phyloP scores from a whole-genome alignment of 371 early-diverging fungal genomes.

The Chytridium lagenaria region DNA sequence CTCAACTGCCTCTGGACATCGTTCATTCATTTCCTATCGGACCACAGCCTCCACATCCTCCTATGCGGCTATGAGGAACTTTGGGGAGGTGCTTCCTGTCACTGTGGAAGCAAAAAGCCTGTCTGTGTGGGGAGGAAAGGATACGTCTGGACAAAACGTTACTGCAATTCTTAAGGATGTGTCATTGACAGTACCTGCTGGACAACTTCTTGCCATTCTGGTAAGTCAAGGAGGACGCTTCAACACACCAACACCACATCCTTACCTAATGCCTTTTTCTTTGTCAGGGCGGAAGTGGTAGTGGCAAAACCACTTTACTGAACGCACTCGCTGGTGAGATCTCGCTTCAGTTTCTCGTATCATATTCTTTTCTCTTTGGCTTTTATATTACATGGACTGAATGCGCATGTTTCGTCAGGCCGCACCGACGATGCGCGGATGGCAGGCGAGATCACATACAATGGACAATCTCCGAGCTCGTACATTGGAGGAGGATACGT shows the following conservation, averaged over 20 bases:
- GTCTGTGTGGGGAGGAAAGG: constrained; percentile 14
- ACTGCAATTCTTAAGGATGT: constrained; percentile 26
- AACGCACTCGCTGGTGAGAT: constrained; percentile 38
- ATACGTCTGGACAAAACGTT: not conserved
- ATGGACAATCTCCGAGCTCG: constrained; percentile 22
- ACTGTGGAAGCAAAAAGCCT: constrained; percentile 11
- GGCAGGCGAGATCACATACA: constrained; percentile 33
- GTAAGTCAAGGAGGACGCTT: constrained; percentile 19
- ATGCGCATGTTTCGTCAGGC: not conserved
- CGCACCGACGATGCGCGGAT: constrained; percentile 6
- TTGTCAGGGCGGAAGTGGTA: constrained; percentile 36
- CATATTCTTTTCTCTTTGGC: not conserved
- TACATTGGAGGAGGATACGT: constrained; percentile 36
- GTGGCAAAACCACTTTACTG: constrained; percentile 46
- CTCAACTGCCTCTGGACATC: not conserved
- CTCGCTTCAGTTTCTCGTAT: not conserved
- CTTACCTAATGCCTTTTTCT: not conserved
- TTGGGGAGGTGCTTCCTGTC: constrained; percentile 25
- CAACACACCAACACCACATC: not conserved
- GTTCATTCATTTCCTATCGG: constrained; percentile 8
- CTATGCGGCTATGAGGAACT: constrained; percentile 7
- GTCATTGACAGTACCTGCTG: constrained; percentile 28
- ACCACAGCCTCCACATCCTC: not conserved
- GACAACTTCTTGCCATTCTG: constrained; percentile 43
- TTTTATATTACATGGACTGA: not conserved